These are phyloP conservation scores for Lathyrus oleraceus DNA, from an alignment of 306 rosid genomes.

Conservation along the genomic window DNA sequence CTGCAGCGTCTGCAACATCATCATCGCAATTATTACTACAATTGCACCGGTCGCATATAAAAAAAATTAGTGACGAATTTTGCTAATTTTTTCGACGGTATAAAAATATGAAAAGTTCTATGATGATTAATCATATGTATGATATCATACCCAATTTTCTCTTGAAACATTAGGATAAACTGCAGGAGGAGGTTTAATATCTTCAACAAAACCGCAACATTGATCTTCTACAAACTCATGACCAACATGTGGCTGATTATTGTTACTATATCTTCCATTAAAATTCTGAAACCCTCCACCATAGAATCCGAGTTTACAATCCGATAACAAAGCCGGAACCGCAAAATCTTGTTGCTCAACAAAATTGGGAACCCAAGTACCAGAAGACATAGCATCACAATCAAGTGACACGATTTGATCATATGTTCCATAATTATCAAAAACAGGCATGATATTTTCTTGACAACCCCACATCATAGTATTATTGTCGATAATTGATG, in stretches of 20 bases:
- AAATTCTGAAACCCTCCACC: conserved; percentile 43
- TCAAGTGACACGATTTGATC: conserved; percentile 44
- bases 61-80: background rate
- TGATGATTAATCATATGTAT: background rate
- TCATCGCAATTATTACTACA: background rate
- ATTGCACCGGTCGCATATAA: too few relatives aligned
- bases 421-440: conserved; percentile 40
- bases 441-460: conserved; percentile 43
- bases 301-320: conserved; percentile 41
- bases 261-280: conserved; percentile 29
- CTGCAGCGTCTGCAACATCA: background rate
- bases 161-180: conserved; percentile 32
- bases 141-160: conserved; percentile 52
- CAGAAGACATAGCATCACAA: conserved; percentile 36
- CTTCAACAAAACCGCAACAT: conserved; percentile 51
- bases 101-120: background rate
- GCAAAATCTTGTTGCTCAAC: conserved; percentile 38
- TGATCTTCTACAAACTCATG: conserved; percentile 51
- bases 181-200: conserved; percentile 49
- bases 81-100: background rate
- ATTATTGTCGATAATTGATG: conserved; percentile 24
- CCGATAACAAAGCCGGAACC: conserved; percentile 39
- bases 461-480: conserved; percentile 46
- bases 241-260: conserved; percentile 22
- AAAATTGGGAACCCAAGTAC: conserved; percentile 37